Evolutionary conservation across 2,329 filamentous ascomycete species (phyloP).

Genomic region (Beauveria bassiana): DNA sequence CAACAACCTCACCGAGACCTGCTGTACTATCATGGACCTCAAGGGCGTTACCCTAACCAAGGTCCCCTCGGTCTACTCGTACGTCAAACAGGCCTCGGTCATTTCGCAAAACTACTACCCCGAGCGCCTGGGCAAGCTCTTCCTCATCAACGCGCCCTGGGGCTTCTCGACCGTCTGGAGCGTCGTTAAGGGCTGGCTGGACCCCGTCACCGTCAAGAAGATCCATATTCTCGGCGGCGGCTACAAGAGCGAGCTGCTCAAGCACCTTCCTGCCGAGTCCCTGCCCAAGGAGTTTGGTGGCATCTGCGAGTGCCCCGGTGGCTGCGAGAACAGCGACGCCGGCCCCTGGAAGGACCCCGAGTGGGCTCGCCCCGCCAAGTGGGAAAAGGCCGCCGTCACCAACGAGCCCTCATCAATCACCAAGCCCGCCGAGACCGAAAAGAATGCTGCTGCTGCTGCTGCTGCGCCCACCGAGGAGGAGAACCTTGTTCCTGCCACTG

Average conservation of each 20-base stretch:
- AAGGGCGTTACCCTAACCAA: conserved; percentile 85
- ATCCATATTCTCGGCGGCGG: conserved; percentile 79
- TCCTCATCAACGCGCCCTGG: conserved; percentile 97
- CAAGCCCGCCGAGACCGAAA: conserved; percentile 20
- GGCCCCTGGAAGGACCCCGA: conserved; percentile 78
- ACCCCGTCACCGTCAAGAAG: conserved; percentile 94
- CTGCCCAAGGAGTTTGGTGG: conserved; percentile 83
- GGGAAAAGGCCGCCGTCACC: conserved; percentile 44
- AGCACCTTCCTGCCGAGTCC: conserved; percentile 83
- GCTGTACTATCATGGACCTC: conserved; percentile 96
- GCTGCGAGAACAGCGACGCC: conserved; percentile 78
- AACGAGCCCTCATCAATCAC: conserved; percentile 33
- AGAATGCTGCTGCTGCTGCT: conserved; percentile 18
- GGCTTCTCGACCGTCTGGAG: conserved; percentile 82
- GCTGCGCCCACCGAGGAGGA: conserved; percentile 26
- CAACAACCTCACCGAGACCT: conserved; percentile 87
- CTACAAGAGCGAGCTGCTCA: conserved; percentile 78
- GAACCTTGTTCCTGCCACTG: conserved; percentile 25
- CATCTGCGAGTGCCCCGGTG: conserved; percentile 69
- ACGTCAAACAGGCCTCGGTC: conserved; percentile 74
- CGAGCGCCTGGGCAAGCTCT: conserved; percentile 90
- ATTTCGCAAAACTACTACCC: conserved; percentile 99
- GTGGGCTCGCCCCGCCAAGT: conserved; percentile 59
- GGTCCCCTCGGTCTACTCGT: conserved; percentile 76
- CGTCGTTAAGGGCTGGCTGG: conserved; percentile 87